phyloP scores from a whole-genome alignment of 2,329 filamentous ascomycete genomes.

The Colletotrichum sp. region DNA sequence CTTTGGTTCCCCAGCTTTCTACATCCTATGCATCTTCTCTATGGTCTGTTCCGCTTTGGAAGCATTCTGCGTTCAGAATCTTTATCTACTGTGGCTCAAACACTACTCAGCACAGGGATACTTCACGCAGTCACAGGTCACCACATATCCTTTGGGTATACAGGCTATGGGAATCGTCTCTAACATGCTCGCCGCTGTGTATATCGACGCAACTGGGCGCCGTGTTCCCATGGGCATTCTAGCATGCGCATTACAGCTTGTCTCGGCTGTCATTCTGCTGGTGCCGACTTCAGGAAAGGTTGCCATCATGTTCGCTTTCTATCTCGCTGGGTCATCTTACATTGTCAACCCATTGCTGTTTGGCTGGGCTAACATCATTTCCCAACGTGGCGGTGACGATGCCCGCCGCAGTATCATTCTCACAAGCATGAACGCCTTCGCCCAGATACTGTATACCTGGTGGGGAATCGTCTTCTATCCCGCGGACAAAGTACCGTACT shows the following conservation, averaged over 20 bases:
- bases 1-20: background rate
- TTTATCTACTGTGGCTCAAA: background rate
- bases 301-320: background rate
- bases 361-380: background rate
- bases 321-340: background rate
- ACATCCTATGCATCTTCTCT: background rate
- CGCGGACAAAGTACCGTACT: background rate
- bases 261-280: background rate
- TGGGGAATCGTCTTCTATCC: background rate
- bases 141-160: background rate
- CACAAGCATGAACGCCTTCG: background rate
- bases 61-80: background rate
- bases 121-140: background rate
- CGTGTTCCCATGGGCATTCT: background rate
- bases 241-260: background rate
- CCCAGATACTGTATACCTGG: background rate
- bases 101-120: background rate
- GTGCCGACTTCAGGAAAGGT: background rate
- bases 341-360: background rate
- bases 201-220: background rate
- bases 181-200: background rate
- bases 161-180: background rate
- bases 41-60: background rate
- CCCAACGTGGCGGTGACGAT: background rate
- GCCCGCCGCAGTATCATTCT: background rate